A percentile compares a stretch with the other conserved stretches of the same genome.
These are phyloP conservation scores for Punctularia strigosozonata DNA, from an alignment of 768 basidiomycete species.

Conservation along the genomic window DNA sequence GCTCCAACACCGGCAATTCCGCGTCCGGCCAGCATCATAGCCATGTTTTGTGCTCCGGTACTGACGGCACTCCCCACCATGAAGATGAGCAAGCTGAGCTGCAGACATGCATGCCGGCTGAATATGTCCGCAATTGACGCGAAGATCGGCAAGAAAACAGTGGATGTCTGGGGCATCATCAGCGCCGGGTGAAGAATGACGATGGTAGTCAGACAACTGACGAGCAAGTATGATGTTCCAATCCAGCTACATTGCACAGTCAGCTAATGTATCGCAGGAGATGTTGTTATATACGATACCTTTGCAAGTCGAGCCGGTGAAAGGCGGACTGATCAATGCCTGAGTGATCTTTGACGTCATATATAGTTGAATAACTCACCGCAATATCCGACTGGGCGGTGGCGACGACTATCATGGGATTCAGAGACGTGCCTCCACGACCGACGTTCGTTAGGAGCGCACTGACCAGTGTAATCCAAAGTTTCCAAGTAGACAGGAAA, in stretches of 20 bases:
- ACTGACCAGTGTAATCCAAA: constrained; percentile 22
- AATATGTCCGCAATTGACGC: constrained; percentile 37
- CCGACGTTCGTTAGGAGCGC: not conserved
- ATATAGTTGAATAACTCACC: constrained; percentile 15
- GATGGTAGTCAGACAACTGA: too few species aligned
- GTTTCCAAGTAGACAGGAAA: constrained; percentile 32
- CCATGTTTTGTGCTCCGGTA: constrained; percentile 34
- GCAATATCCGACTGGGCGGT: constrained; percentile 41
- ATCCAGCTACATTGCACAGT: constrained; percentile 23
- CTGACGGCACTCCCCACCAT: constrained; percentile 33
- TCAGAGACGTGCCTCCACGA: not conserved
- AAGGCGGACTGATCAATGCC: constrained; percentile 17
- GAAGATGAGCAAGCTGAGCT: constrained; percentile 32
- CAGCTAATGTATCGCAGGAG: not conserved
- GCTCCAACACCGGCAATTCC: constrained; percentile 40
- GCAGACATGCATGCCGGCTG: constrained; percentile 36
- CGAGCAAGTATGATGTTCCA: constrained; percentile 39
- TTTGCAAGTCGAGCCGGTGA: constrained; percentile 22
- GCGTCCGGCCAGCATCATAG: constrained; percentile 32
- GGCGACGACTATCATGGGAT: constrained; percentile 27
- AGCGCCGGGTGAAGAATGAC: too few species aligned
- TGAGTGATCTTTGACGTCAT: not conserved
- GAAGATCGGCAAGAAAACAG: constrained; percentile 41
- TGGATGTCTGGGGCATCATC: constrained; percentile 36
- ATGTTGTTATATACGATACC: constrained; percentile 5